Evolutionary conservation across 768 basidiomycete species (phyloP).

Genomic region (Suillus ampliporus): DNA sequence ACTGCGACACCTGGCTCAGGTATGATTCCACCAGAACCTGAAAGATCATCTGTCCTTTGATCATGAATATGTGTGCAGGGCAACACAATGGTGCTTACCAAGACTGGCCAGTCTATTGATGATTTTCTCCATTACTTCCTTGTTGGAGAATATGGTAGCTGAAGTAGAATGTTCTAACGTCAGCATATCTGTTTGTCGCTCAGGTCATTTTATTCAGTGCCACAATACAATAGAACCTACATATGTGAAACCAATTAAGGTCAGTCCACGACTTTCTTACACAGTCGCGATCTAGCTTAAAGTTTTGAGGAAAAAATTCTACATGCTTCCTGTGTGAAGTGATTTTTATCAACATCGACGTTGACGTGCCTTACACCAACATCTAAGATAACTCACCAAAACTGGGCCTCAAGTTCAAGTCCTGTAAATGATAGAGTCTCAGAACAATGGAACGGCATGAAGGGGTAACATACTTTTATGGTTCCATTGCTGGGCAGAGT

Average conservation of each 20-base stretch:
- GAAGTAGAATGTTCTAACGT: not conserved
- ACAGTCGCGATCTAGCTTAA: not conserved
- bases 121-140: not conserved
- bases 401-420: slow-evolving; percentile 6
- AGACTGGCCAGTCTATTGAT: not conserved
- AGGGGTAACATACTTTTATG: not conserved
- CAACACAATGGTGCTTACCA: not conserved
- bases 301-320: not conserved
- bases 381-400: slow-evolving; percentile 5
- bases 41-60: not conserved
- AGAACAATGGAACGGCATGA: too few relatives aligned
- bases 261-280: not conserved
- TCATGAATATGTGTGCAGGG: not conserved
- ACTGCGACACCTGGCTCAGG: not conserved
- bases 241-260: not conserved
- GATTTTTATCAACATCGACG: not conserved
- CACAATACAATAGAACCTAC: not conserved
- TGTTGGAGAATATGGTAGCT: not conserved
- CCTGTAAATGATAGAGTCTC: too few relatives aligned
- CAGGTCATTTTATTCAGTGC: not conserved
- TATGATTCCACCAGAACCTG: not conserved
- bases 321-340: not conserved
- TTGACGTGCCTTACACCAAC: too few relatives aligned
- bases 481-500: not conserved
- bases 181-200: not conserved